Conservation (phyloP, 345 rosid genomes). For the Kandelia obovata region DNA sequence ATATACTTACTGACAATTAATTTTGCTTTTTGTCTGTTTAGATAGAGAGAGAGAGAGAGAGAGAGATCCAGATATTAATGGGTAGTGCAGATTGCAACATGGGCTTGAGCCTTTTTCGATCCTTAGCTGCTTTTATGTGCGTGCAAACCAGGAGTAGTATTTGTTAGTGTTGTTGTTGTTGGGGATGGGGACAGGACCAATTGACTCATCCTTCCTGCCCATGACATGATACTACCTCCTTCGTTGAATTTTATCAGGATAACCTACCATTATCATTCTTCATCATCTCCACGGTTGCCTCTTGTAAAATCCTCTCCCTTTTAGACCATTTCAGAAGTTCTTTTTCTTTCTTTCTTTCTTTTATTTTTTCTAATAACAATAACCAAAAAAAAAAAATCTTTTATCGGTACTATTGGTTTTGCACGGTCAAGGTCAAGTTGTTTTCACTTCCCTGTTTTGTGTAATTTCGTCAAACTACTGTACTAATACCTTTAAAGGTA, state of each 20-base stretch:
- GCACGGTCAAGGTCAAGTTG: conserved; percentile 18
- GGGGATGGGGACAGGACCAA: conserved; percentile 38
- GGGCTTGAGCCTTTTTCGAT: conserved; percentile 31
- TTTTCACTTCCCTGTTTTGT: conserved; percentile 3
- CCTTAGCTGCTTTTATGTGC: conserved; percentile 36
- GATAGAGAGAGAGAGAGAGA: not conserved
- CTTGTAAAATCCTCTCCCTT: conserved; percentile 25
- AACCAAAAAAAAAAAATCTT: not conserved
- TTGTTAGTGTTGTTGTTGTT: conserved; percentile 15
- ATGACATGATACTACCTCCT: conserved; percentile 10
- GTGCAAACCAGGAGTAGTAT: conserved; percentile 27
- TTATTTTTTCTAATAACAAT: no score
- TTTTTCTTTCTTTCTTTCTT: conserved; percentile 25
- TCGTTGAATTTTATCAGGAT: conserved; percentile 34
- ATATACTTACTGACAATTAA: not conserved
- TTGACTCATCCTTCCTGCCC: conserved; percentile 33
- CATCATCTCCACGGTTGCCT: conserved; percentile 44
- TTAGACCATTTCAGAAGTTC: conserved; percentile 18
- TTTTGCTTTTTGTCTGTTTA: conserved; percentile 14
- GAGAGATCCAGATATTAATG: conserved; percentile 36
- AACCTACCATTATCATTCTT: conserved; percentile 52
- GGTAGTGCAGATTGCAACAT: conserved; percentile 40
- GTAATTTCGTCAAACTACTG: conserved; percentile 2
- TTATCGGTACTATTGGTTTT: conserved; percentile 1
- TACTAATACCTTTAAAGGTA: conserved; percentile 13